A percentile compares a stretch with the other conserved stretches of the same genome.
Conservation (phyloP, 2,329 filamentous ascomycete species). For the Ophiostoma sp. region DNA sequence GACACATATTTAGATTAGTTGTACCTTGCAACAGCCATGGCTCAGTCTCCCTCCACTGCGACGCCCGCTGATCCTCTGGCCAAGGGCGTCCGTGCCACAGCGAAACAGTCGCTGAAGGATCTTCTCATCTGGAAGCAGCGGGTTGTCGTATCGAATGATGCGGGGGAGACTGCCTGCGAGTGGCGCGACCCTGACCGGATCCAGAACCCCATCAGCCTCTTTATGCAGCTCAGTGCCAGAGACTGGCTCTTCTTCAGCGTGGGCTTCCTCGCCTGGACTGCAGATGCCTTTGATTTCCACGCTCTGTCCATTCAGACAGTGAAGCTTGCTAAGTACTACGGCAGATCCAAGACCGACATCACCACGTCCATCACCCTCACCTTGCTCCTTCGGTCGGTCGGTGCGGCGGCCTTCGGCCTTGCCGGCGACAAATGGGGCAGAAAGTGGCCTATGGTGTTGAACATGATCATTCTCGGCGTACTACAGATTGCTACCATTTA, state of each 20-base stretch:
- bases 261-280: conserved; percentile 17
- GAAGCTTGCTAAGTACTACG: conserved; percentile 9
- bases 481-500: conserved; percentile 63
- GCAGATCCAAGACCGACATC: conserved; percentile 42
- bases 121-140: conserved; percentile 6
- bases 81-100: conserved; percentile 5
- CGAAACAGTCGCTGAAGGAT: not conserved
- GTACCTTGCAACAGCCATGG: not conserved
- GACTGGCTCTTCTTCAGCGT: conserved; percentile 16
- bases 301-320: conserved; percentile 14
- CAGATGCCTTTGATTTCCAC: conserved; percentile 18
- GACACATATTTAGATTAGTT: too few species aligned
- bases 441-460: conserved; percentile 72
- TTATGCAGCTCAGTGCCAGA: not conserved
- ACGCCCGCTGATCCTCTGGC: not conserved
- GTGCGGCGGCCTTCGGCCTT: conserved; percentile 50
- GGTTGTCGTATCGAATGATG: not conserved
- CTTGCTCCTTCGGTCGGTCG: conserved; percentile 55
- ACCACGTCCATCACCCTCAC: conserved; percentile 61
- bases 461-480: conserved; percentile 59
- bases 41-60: not conserved
- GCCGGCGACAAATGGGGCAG: conserved; percentile 52
- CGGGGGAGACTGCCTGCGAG: not conserved
- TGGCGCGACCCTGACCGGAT: not conserved
- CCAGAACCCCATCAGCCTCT: conserved; percentile 3